Evolutionary conservation across 306 rosid genomes (phyloP).

Genomic region (Delonix regia): DNA sequence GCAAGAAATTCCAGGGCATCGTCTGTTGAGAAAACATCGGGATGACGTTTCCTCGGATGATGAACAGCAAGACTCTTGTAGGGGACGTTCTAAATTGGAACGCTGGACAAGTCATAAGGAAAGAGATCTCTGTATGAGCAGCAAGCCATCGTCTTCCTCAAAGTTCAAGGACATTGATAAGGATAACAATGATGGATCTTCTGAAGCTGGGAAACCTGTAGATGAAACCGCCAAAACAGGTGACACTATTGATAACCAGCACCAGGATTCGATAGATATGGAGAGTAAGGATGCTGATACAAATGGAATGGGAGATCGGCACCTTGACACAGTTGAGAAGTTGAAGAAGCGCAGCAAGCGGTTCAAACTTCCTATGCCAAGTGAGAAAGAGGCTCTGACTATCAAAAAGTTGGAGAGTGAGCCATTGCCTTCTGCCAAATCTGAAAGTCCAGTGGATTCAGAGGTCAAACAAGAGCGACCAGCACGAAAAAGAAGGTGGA

Average conservation of each 20-base stretch:
- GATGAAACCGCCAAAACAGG: conserved; percentile 56
- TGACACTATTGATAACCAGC: conserved; percentile 54
- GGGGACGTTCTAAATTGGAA: conserved; percentile 91
- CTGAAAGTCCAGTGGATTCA: conserved; percentile 58
- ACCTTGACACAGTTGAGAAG: conserved; percentile 93
- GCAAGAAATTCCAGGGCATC: conserved; percentile 54
- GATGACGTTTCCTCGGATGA: conserved; percentile 73
- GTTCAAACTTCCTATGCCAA: conserved; percentile 95
- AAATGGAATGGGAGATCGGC: conserved; percentile 62
- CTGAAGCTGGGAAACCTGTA: conserved; percentile 61
- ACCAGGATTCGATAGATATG: conserved; percentile 58
- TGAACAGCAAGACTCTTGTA: conserved; percentile 67
- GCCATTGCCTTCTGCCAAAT: conserved; percentile 62
- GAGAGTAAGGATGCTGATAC: conserved; percentile 62
- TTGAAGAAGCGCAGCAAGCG: conserved; percentile 96
- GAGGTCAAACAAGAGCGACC: conserved; percentile 92
- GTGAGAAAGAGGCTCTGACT: conserved; percentile 70
- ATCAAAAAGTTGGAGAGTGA: conserved; percentile 76
- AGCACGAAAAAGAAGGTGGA: conserved; percentile 93
- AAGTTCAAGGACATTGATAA: conserved; percentile 59
- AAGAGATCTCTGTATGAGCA: conserved; percentile 62
- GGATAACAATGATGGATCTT: conserved; percentile 51
- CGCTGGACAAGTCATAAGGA: conserved; percentile 95
- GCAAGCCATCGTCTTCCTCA: conserved; percentile 63
- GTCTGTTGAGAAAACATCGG: conserved; percentile 57